These are phyloP conservation scores for Chrysoporthe deuterocubensis DNA, from an alignment of 2,329 filamentous ascomycete species.

Conservation along the genomic window DNA sequence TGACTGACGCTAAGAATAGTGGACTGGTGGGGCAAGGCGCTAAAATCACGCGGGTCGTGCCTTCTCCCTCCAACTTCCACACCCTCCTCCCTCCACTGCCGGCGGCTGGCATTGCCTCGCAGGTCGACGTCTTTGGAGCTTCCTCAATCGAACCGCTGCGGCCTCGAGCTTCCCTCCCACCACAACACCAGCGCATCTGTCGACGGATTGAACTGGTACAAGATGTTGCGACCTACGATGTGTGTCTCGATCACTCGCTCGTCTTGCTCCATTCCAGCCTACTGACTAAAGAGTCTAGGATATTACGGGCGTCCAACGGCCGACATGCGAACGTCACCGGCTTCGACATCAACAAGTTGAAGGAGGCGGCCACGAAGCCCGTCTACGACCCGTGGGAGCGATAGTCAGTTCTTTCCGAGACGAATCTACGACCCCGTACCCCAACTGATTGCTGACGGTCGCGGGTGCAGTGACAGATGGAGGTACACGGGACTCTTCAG, in stretches of 20 bases:
- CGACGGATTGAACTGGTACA: constrained; percentile 27
- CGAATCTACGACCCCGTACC: not conserved
- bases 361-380: constrained; percentile 67
- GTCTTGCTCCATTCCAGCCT: not conserved
- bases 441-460: constrained; percentile 11
- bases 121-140: constrained; percentile 11
- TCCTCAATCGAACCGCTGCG: constrained; percentile 1
- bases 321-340: constrained; percentile 81
- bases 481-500: constrained; percentile 89
- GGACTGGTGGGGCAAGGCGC: constrained; percentile 12
- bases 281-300: constrained; percentile 39
- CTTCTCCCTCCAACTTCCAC: not conserved
- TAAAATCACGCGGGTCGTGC: constrained; percentile 16
- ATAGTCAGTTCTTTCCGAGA: constrained; percentile 52
- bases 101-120: not conserved
- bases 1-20: constrained; percentile 17
- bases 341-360: constrained; percentile 85
- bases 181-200: constrained; percentile 21
- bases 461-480: constrained; percentile 81
- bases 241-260: constrained; percentile 28
- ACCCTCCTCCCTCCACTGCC: constrained; percentile 4
- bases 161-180: not conserved
- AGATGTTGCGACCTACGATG: constrained; percentile 47
- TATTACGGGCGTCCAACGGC: constrained; percentile 56
- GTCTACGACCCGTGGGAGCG: constrained; percentile 70